Evolutionary conservation across 371 early-diverging fungal genomes (phyloP).

Genomic region (Mucor plumbeus): DNA sequence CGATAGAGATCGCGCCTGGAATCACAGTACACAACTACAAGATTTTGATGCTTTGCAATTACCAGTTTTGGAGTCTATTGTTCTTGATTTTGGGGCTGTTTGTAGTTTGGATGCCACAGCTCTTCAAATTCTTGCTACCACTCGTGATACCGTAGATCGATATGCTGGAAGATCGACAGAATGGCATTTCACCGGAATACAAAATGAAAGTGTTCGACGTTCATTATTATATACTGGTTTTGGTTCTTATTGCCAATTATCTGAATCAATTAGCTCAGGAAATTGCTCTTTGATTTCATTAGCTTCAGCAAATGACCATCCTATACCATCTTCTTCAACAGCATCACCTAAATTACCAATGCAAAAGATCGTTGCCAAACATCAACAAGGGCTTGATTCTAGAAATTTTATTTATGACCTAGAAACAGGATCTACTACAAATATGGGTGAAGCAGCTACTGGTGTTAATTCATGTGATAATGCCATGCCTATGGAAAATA

Average conservation of each 20-base stretch:
- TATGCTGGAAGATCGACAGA: slow-evolving; percentile 37
- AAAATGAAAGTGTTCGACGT: slow-evolving; percentile 31
- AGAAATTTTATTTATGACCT: slow-evolving; percentile 13
- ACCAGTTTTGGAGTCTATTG: slow-evolving; percentile 68
- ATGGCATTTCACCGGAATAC: slow-evolving; percentile 43
- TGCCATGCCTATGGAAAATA: neutral
- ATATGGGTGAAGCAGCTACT: neutral
- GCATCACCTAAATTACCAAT: neutral
- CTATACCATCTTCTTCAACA: neutral
- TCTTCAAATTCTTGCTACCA: slow-evolving; percentile 67
- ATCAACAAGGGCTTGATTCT: slow-evolving; percentile 11
- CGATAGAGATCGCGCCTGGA: slow-evolving; percentile 55
- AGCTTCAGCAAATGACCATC: slow-evolving; percentile 9
- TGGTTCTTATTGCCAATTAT: slow-evolving; percentile 21
- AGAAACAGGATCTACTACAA: neutral
- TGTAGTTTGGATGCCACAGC: slow-evolving; percentile 81
- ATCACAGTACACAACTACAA: slow-evolving; percentile 5
- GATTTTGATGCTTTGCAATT: slow-evolving; percentile 17
- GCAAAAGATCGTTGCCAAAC: slow-evolving; percentile 5
- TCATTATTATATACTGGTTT: slow-evolving; percentile 38
- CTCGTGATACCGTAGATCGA: slow-evolving; percentile 47
- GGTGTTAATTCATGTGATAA: neutral
- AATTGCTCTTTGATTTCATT: slow-evolving; percentile 10
- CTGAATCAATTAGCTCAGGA: neutral
- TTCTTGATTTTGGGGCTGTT: slow-evolving; percentile 81